Conservation (phyloP, 2,329 filamentous ascomycete genomes). For the Erysiphe neolycopersici region DNA sequence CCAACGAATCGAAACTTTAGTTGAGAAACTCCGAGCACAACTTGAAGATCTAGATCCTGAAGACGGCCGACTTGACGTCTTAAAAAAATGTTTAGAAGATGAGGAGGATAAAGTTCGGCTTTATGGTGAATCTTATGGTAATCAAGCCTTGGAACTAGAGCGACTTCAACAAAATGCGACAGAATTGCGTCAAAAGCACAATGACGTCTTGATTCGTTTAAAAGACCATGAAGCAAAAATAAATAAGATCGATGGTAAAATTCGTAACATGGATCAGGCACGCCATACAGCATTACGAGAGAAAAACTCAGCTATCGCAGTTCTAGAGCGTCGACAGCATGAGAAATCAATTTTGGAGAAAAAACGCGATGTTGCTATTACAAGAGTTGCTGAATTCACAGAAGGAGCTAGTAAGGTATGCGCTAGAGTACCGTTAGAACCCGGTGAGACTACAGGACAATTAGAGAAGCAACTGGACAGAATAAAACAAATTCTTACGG, state of each 20-base stretch:
- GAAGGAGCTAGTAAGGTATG: slow-evolving; percentile 26
- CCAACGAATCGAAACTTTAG: slow-evolving; percentile 32
- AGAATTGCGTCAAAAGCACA: slow-evolving; percentile 14
- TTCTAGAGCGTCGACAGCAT: slow-evolving; percentile 21
- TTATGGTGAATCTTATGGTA: slow-evolving; percentile 27
- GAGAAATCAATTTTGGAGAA: slow-evolving; percentile 20
- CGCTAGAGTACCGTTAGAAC: slow-evolving; percentile 31
- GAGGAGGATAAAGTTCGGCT: slow-evolving; percentile 19
- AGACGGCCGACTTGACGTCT: slow-evolving; percentile 34
- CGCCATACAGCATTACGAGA: slow-evolving; percentile 26
- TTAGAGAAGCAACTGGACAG: slow-evolving; percentile 27
- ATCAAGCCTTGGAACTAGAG: slow-evolving; percentile 21
- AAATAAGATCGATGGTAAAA: slow-evolving; percentile 28
- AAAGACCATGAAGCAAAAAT: slow-evolving; percentile 17
- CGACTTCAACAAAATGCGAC: slow-evolving; percentile 18
- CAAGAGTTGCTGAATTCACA: slow-evolving; percentile 25
- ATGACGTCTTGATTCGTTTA: slow-evolving; percentile 17
- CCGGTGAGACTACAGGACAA: slow-evolving; percentile 32
- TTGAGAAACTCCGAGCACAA: slow-evolving; percentile 25
- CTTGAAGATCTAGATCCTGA: slow-evolving; percentile 41
- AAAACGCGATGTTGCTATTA: slow-evolving; percentile 21
- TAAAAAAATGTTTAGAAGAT: slow-evolving; percentile 31
- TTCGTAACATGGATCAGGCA: slow-evolving; percentile 20
- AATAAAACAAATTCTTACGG: slow-evolving; percentile 29
- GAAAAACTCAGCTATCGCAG: slow-evolving; percentile 33